These are phyloP conservation scores for Zymoseptoria tritici DNA, from an alignment of 2,329 filamentous ascomycete species.

Conservation along the genomic window DNA sequence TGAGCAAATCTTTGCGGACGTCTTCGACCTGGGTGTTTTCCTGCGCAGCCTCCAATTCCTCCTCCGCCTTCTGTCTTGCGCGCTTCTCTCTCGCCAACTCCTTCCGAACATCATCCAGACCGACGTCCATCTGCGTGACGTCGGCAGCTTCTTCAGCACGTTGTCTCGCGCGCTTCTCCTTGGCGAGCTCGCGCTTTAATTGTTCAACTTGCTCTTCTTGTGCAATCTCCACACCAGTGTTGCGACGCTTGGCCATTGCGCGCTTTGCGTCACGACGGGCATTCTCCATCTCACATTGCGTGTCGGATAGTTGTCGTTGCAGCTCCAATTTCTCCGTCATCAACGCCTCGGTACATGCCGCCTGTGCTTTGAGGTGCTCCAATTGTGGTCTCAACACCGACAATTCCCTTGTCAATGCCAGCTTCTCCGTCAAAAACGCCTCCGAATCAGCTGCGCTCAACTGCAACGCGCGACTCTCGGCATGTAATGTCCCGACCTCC, in stretches of 20 bases:
- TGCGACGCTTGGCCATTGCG: slow-evolving; percentile 44
- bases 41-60: slow-evolving; percentile 33
- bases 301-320: slow-evolving; percentile 66
- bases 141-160: slow-evolving; percentile 34
- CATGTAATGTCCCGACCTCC: slow-evolving; percentile 55
- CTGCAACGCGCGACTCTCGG: slow-evolving; percentile 63
- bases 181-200: slow-evolving; percentile 40
- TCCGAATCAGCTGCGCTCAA: slow-evolving; percentile 61
- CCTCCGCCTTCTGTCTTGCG: slow-evolving; percentile 26
- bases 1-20: slow-evolving; percentile 27
- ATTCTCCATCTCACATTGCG: slow-evolving; percentile 76
- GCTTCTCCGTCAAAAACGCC: slow-evolving; percentile 60
- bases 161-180: slow-evolving; percentile 40
- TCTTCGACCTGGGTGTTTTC: slow-evolving; percentile 28
- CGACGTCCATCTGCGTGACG: slow-evolving; percentile 24
- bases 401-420: slow-evolving; percentile 54
- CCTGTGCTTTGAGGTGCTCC: slow-evolving; percentile 54
- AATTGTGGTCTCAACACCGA: slow-evolving; percentile 53
- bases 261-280: slow-evolving; percentile 65
- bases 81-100: slow-evolving; percentile 28
- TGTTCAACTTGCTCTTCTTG: slow-evolving; percentile 36
- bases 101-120: slow-evolving; percentile 27
- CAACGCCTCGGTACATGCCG: slow-evolving; percentile 55
- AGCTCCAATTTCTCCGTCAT: slow-evolving; percentile 73
- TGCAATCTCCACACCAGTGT: slow-evolving; percentile 42